Evolutionary conservation across 176 grass and related monocot genomes (phyloP).

Genomic region (Oropetium thomaeum): DNA sequence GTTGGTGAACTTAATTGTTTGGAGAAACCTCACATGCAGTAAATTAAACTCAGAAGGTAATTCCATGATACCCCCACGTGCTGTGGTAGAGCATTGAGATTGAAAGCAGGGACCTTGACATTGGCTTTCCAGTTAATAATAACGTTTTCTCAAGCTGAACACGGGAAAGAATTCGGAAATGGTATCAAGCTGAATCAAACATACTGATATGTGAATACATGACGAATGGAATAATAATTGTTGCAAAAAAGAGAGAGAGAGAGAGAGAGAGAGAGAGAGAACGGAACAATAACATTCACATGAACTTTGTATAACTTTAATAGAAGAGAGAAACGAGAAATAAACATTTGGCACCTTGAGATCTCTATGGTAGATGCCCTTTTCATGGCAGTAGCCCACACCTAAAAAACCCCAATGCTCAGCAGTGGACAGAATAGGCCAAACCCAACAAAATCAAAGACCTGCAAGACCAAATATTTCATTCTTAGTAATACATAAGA

Average conservation of each 20-base stretch:
- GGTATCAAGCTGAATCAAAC: too few relatives aligned
- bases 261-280: too few relatives aligned
- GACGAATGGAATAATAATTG: too few relatives aligned
- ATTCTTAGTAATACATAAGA: too few relatives aligned
- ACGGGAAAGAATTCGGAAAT: neutral
- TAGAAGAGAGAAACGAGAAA: neutral
- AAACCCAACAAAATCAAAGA: too few relatives aligned
- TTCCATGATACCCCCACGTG: conserved; percentile 56
- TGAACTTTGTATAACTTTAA: neutral
- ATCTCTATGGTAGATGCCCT: conserved; percentile 84
- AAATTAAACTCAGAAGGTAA: neutral
- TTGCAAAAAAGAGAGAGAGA: too few relatives aligned
- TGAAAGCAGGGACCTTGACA: conserved; percentile 90
- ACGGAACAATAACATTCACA: neutral
- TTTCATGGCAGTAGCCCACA: conserved; percentile 84
- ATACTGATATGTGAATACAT: neutral
- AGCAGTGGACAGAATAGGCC: too few relatives aligned
- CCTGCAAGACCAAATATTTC: too few relatives aligned
- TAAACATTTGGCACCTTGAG: conserved; percentile 58
- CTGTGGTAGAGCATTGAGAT: conserved; percentile 77
- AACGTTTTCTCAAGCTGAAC: conserved; percentile 85
- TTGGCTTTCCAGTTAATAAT: conserved; percentile 70
- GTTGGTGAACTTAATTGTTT: neutral
- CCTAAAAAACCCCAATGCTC: too few relatives aligned
- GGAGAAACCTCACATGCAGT: neutral